Base-by-base conservation (phyloP, 805 yeast genomes). In the Priceomyces fermenticarens region DNA sequence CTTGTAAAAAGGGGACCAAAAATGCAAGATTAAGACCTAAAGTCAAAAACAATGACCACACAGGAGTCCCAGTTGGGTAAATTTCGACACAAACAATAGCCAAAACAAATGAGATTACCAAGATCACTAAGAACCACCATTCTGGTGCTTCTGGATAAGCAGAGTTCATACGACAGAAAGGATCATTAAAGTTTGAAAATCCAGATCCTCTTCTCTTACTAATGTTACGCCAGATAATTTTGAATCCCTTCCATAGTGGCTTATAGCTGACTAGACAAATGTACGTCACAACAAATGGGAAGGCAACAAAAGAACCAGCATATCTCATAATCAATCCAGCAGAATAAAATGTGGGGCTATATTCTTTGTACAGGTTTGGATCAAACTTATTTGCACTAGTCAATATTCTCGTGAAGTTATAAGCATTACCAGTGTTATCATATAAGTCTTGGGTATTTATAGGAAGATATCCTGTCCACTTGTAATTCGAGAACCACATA, bases 401-500 rank as follows among this genome's bases (percentile, higher is more conserved):
- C 17, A 55, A 39, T 16, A 55, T 38, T 15, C 29, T 38, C 10
- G 41, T 36, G 6, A 50, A 52, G 12, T 17, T 27, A 43, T 53
- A 56, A 8, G 39, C 16, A 3, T 33, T 38, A 15, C 59, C 61
- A 5, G 48, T 48, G 41, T 56, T 56, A 27, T 52, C 51, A 42
- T 39, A 56, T 41, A 56, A 45, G n/a, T 14, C 12, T 13, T 39
- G 38, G 13, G 42, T 17, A 30, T 39, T 39, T 72, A 81, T 70
- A 12, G 86, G 86, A 45, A 81, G 53, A 58, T 69, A 78, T 35
- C 69, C 65, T n/a, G 80, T 71, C 51, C 62, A 78, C 80, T 80
- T 78, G 23, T 66, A 64, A 58, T 80, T 77, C 34, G 75, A 54
- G 58, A 59, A 68, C 55, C 77, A 76, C n/a, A 81, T 44, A 9